Evolutionary conservation across 768 basidiomycete species (phyloP).

Genomic region (Cystobasidium onofrii): DNA sequence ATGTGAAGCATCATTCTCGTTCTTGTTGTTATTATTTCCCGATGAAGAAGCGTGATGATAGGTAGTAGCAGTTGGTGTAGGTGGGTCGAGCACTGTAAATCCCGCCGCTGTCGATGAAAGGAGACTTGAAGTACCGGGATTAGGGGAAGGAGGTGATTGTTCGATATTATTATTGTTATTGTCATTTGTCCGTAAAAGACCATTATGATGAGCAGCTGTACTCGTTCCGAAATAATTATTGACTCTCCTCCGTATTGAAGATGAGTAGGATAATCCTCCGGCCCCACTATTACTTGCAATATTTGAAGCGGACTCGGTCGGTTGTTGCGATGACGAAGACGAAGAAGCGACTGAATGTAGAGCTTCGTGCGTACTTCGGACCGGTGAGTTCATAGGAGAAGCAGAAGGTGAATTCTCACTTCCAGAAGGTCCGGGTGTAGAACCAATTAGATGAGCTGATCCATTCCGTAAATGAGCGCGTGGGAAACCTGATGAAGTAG

Average conservation of each 20-base stretch:
- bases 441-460: neutral
- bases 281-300: neutral
- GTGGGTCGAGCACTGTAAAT: neutral
- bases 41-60: neutral
- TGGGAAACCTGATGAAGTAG: slow-evolving; percentile 32
- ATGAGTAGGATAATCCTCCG: neutral
- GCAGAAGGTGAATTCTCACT: slow-evolving; percentile 10
- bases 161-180: neutral
- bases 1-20: neutral
- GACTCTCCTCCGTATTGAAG: neutral
- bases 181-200: neutral
- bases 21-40: too few species aligned
- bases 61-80: neutral
- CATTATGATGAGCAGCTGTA: neutral
- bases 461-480: slow-evolving; percentile 21
- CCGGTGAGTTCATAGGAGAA: slow-evolving; percentile 9
- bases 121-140: slow-evolving; percentile 19
- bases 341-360: neutral
- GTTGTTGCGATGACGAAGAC: neutral
- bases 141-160: neutral
- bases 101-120: neutral
- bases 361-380: neutral
- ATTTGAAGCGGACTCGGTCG: neutral
- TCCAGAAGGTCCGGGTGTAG: neutral
- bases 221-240: neutral